Percentiles rank a stretch among this genome's conserved stretches.
Conservation (phyloP, 2,329 filamentous ascomycete species). For the Penicillium sclerotiorum region DNA sequence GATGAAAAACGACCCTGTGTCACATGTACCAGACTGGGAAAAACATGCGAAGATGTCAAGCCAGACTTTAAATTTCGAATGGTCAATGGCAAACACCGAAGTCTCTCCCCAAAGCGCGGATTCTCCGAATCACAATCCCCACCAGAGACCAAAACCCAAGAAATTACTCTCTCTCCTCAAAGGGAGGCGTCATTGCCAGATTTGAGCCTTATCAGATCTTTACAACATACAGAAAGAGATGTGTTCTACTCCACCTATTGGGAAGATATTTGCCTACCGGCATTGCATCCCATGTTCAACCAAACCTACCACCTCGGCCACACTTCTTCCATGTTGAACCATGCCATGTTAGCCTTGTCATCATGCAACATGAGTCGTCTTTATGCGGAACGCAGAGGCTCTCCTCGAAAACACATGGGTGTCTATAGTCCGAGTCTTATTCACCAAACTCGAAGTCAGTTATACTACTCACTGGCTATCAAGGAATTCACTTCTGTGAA, state of each 20-base stretch:
- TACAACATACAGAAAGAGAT: conserved; percentile 25
- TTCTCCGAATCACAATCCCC: neutral
- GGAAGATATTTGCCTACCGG: conserved; percentile 27
- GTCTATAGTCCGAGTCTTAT: conserved; percentile 18
- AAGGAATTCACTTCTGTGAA: conserved; percentile 12
- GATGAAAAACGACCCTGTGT: conserved; percentile 29
- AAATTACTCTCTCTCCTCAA: neutral
- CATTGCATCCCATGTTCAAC: conserved; percentile 26
- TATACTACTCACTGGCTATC: conserved; percentile 30
- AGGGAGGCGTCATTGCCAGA: neutral
- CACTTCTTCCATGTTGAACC: conserved; percentile 10
- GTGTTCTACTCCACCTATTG: conserved; percentile 30
- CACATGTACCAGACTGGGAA: conserved; percentile 25
- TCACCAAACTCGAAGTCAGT: conserved; percentile 27
- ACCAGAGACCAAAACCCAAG: neutral
- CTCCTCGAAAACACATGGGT: neutral
- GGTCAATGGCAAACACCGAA: too few relatives aligned
- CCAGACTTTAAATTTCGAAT: conserved; percentile 18
- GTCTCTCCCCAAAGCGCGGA: too few relatives aligned
- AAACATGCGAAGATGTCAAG: conserved; percentile 14
- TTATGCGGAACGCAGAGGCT: conserved; percentile 12
- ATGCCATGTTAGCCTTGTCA: conserved; percentile 24
- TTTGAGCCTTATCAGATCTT: conserved; percentile 16
- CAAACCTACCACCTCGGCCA: neutral
- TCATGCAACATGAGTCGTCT: conserved; percentile 26